Percentiles rank a stretch among this genome's conserved stretches.
Evolutionary conservation across 352 stramenopile genomes (phyloP).

Genomic region (Pythium dissimile): DNA sequence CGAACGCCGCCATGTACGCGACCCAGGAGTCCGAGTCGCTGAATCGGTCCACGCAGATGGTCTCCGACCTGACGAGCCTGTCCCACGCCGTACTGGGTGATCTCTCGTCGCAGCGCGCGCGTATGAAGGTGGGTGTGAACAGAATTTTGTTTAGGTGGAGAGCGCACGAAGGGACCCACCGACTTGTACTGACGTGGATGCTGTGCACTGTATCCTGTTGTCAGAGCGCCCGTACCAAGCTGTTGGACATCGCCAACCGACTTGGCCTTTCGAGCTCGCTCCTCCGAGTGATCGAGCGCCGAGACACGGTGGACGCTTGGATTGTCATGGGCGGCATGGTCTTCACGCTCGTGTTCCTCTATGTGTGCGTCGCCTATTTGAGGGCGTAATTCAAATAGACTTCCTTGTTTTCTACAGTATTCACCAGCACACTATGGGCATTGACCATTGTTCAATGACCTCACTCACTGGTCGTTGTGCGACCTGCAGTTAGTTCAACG

Average conservation of each 20-base stretch:
- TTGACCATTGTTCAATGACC: too few species aligned
- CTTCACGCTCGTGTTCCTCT: slow-evolving; percentile 79
- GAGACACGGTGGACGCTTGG: slow-evolving; percentile 82
- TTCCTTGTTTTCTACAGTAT: not conserved
- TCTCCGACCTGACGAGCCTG: slow-evolving; percentile 71
- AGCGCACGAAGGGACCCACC: too few species aligned
- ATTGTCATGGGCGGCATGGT: slow-evolving; percentile 83
- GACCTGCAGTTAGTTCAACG: too few species aligned
- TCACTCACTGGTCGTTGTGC: too few species aligned
- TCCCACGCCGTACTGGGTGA: slow-evolving; percentile 73
- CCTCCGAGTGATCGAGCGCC: slow-evolving; percentile 75
- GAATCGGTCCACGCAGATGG: slow-evolving; percentile 74
- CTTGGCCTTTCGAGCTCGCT: slow-evolving; percentile 81
- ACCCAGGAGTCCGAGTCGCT: slow-evolving; percentile 79
- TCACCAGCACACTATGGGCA: too few species aligned
- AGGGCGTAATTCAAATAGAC: slow-evolving; percentile 21
- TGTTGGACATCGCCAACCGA: slow-evolving; percentile 81
- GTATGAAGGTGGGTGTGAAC: slow-evolving; percentile 62
- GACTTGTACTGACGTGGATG: not conserved
- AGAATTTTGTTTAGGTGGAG: too few species aligned
- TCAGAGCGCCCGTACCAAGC: slow-evolving; percentile 70
- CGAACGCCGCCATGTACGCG: slow-evolving; percentile 70
- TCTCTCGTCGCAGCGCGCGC: slow-evolving; percentile 57
- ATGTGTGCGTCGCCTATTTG: slow-evolving; percentile 64
- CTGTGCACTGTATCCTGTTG: slow-evolving; percentile 3